Evolutionary conservation across 139 green algal genomes (phyloP), one percentile per base, ranked within the genome.

Genomic region (Tetraselmis chui): DNA sequence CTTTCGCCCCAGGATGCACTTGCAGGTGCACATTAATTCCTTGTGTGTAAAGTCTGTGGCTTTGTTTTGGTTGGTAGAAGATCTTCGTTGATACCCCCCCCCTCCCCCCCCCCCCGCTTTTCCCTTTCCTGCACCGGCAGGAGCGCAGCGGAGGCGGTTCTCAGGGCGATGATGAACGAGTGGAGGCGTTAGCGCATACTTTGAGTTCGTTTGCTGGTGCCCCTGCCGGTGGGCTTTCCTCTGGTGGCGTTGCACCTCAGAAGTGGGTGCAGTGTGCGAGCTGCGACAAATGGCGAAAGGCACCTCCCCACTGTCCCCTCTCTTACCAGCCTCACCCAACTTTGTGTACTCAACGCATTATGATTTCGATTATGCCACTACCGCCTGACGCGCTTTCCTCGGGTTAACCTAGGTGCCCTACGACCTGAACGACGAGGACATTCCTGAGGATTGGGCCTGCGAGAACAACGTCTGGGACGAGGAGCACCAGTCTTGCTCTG

Each of bases 211-310:
- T 67, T 67, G 45, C 45, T 5, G 45, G 11, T 5, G 45, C 45
- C 5, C 11, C 45, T 5, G 45, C 45, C 11, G 45, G 45, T 18
- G 45, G 45, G 45, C 45, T 25, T 5, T 5, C 45, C 5, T 67
- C 45, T 67, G 45, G 45, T 67, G 45, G 45, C 11, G 45, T 67
- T 18, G 45, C 45, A 32, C 84, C 92, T 79, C 90, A 96, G 76
- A 97, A 97, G 84, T 97, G 94, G 94, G 92, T 97, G 11, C 94
- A 97, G 78, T 97, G 94, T 85, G 85, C 76, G 76, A 84, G 79
- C 26, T 97, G 94, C 82, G 86, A 88, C 75, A 94, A 94, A 83
- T 97, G 94, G 94, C 89, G 94, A 30, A 93, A 94, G 89, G 93
- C 94, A 67, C 18, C 83, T 1, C 1, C 18, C 45, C 45, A 67